These are phyloP conservation scores for Tephrocybe sp. DNA, from an alignment of 768 basidiomycete species.

Conservation along the genomic window DNA sequence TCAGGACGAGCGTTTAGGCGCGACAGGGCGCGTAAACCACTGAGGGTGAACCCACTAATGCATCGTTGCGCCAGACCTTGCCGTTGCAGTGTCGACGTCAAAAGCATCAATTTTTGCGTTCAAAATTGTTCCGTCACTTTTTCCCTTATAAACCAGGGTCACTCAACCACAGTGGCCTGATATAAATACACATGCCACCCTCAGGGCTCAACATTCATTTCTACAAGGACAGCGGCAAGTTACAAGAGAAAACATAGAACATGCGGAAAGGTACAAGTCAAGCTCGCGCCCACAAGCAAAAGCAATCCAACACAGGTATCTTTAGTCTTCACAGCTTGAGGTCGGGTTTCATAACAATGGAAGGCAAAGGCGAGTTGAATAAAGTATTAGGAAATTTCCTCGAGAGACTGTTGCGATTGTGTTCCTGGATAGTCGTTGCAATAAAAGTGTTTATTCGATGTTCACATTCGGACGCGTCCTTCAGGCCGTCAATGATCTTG, in stretches of 20 bases:
- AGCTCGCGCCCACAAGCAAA: neutral
- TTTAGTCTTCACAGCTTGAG: constrained; percentile 11
- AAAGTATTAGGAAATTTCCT: constrained; percentile 51
- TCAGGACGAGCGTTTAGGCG: constrained; percentile 1
- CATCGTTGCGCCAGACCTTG: constrained; percentile 13
- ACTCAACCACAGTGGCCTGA: too few relatives aligned
- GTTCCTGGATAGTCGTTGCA: constrained; percentile 41
- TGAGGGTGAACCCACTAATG: neutral
- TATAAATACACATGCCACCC: too few relatives aligned
- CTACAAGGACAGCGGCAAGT: too few relatives aligned
- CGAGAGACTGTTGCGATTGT: constrained; percentile 47
- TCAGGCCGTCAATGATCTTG: constrained; percentile 38
- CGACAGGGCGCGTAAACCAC: constrained; percentile 1
- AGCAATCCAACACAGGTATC: neutral
- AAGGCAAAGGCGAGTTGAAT: constrained; percentile 29
- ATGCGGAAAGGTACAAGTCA: neutral
- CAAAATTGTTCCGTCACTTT: constrained; percentile 6
- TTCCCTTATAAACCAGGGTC: too few relatives aligned
- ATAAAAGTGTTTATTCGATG: constrained; percentile 35
- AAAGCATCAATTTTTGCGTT: constrained; percentile 16
- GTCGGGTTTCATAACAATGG: constrained; percentile 19
- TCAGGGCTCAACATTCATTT: too few relatives aligned
- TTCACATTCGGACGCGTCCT: constrained; percentile 41
- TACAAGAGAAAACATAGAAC: neutral
- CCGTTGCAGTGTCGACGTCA: constrained; percentile 14